These are phyloP conservation scores for Xylaria curta DNA, from an alignment of 495 filamentous ascomycete genomes.

Conservation along the genomic window DNA sequence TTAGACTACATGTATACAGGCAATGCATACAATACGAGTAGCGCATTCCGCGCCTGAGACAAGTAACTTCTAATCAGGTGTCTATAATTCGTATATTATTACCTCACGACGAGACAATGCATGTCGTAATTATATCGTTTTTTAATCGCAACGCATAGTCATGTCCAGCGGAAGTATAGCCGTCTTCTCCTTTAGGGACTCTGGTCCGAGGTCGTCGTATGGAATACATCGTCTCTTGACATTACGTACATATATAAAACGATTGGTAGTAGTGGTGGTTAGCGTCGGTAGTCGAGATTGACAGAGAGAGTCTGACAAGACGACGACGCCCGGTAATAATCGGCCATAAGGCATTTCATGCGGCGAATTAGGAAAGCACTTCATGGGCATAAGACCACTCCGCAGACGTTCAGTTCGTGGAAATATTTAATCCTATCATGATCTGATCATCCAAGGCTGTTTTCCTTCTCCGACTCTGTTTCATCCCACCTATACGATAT, in stretches of 20 bases:
- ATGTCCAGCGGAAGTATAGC: not conserved
- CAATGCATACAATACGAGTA: not conserved
- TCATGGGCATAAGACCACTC: not conserved
- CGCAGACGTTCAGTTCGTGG: slow-evolving; percentile 2
- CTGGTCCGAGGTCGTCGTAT: slow-evolving; percentile 5
- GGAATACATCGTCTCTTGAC: not conserved
- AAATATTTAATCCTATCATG: slow-evolving; percentile 15
- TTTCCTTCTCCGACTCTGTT: not conserved
- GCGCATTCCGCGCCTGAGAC: not conserved
- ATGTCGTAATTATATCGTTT: not conserved
- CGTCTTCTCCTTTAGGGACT: not conserved
- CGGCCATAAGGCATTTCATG: not conserved
- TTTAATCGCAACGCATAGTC: not conserved
- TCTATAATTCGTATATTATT: slow-evolving; percentile 5
- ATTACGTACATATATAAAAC: not conserved
- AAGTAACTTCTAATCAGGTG: not conserved
- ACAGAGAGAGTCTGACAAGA: not conserved
- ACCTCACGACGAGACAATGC: not conserved
- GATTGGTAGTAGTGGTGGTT: not conserved
- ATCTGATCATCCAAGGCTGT: not conserved
- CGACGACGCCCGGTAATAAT: not conserved
- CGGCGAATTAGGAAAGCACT: not conserved
- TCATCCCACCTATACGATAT: not conserved
- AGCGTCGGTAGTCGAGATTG: not conserved
- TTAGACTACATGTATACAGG: not conserved